Base-by-base conservation (phyloP, 306 rosid species). In the Crataegus laevigata region DNA sequence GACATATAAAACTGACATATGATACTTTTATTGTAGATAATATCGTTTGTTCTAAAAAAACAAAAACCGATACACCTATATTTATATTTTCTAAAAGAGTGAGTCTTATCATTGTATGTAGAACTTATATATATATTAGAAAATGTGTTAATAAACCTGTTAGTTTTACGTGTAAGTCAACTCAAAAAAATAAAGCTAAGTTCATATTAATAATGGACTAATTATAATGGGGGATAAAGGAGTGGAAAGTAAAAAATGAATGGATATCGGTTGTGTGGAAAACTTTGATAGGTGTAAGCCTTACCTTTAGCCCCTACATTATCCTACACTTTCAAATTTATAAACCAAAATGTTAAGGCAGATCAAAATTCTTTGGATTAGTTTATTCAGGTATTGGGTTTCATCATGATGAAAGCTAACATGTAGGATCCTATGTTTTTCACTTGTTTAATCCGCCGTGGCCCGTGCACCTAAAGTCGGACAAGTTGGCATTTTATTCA, bases 271-370 rank as follows among this genome's bases (percentile, higher is more conserved):
- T 68, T 73, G 57, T 55, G 72, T 32, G 61, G 69, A 24, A 22
- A 54, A 71, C 84, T 76, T 81, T 81, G 29, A 25, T 76, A 45
- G 77, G 84, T 40, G 74, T 45, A n/a, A 73, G 77, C 42, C 40
- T 61, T 19, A 25, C 63, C 68, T 65, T 81, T 81, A 81, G 73
- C 77, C 84, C 84, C 84, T 71, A 76, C 74, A 65, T 55, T 71
- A 75, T 28, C 77, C 11, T 24, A 11, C 17, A 17, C 70, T 29
- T 70, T 43, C 69, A 42, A 26, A 61, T 52, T 75, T 73, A 25
- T 25, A 69, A 25, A 47, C 15, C 50, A 73, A 72, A 79, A 52
- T 50, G 54, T 40, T 19, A 38, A 54, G 57, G 11, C 52, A 75
- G 61, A 43, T 71, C 45, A 45, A 64, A 34, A 54, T 65, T 29